Evolutionary conservation across 1,284 basidiomycete species (phyloP).

Genomic region (Cutaneotrichosporon cutaneum): DNA sequence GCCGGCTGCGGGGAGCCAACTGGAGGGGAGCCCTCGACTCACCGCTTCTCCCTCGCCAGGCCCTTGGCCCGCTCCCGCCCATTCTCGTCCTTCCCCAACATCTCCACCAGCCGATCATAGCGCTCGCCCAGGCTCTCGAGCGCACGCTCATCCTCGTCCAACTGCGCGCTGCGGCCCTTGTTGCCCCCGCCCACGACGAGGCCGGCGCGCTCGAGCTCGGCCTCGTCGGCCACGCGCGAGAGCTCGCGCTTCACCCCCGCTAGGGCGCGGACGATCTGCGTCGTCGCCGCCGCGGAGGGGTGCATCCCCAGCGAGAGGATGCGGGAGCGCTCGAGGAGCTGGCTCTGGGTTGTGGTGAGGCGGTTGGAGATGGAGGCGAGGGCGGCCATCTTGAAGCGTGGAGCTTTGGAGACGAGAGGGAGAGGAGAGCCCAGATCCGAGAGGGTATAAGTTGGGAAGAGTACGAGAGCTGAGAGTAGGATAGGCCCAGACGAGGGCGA

Average conservation of each 20-base stretch:
- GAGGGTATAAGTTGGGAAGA: not conserved
- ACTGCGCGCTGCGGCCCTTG: slow-evolving; percentile 12
- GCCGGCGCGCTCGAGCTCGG: slow-evolving; percentile 26
- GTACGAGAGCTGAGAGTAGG: not conserved
- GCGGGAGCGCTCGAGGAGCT: slow-evolving; percentile 50
- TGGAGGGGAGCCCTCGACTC: slow-evolving; percentile 14
- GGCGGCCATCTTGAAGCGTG: not conserved
- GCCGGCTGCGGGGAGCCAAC: not conserved
- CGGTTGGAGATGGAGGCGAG: slow-evolving; percentile 34
- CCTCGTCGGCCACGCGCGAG: slow-evolving; percentile 32
- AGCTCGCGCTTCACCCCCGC: slow-evolving; percentile 39
- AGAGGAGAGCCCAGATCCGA: not conserved
- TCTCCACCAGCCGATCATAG: slow-evolving; percentile 47
- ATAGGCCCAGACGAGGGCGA: not conserved
- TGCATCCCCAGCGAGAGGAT: slow-evolving; percentile 48
- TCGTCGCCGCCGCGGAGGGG: slow-evolving; percentile 42
- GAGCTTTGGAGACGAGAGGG: not conserved
- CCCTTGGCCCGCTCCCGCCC: slow-evolving; percentile 41
- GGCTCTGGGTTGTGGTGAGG: slow-evolving; percentile 47
- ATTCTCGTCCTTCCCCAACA: slow-evolving; percentile 47
- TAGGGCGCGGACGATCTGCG: slow-evolving; percentile 45
- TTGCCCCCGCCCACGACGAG: slow-evolving; percentile 19
- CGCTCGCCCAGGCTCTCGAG: slow-evolving; percentile 34
- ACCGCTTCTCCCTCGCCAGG: slow-evolving; percentile 35
- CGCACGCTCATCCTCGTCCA: slow-evolving; percentile 18